A percentile compares a stretch with the other conserved stretches of the same genome.
Evolutionary conservation across 306 rosid genomes (phyloP).

Genomic region (Citrullus colocynthis): DNA sequence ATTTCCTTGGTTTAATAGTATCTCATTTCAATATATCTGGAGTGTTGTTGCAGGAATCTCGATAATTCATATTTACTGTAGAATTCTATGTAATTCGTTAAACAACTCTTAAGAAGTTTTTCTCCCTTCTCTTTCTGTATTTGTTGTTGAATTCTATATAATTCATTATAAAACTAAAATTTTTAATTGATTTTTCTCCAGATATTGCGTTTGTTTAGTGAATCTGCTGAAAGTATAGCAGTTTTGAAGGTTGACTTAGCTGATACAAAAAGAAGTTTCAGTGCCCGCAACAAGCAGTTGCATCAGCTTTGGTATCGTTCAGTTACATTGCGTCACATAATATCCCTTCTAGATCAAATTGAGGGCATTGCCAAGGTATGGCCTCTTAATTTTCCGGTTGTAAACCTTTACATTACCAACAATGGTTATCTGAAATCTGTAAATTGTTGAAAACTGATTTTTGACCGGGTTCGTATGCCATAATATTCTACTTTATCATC

Average conservation of each 20-base stretch:
- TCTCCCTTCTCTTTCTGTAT: neutral
- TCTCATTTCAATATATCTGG: neutral
- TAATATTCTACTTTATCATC: neutral
- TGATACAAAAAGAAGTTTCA: conserved; percentile 73
- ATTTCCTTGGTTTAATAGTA: neutral
- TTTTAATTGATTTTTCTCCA: conserved; percentile 18
- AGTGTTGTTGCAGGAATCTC: neutral
- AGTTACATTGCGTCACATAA: conserved; percentile 89
- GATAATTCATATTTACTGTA: neutral
- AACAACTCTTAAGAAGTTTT: neutral
- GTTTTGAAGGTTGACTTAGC: conserved; percentile 83
- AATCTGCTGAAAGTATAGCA: conserved; percentile 69
- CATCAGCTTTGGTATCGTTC: conserved; percentile 99
- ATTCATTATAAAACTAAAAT: neutral
- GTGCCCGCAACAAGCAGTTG: conserved; percentile 90
- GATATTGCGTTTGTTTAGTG: conserved; percentile 94
- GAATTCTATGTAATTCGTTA: neutral
- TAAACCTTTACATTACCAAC: neutral
- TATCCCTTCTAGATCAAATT: conserved; percentile 94
- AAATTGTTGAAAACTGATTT: neutral
- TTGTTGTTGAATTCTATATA: neutral
- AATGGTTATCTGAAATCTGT: neutral
- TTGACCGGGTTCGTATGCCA: neutral
- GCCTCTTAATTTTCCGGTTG: neutral
- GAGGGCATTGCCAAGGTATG: conserved; percentile 95